Conservation (phyloP, 2,329 filamentous ascomycete genomes). For the Emericellopsis atlantica region DNA sequence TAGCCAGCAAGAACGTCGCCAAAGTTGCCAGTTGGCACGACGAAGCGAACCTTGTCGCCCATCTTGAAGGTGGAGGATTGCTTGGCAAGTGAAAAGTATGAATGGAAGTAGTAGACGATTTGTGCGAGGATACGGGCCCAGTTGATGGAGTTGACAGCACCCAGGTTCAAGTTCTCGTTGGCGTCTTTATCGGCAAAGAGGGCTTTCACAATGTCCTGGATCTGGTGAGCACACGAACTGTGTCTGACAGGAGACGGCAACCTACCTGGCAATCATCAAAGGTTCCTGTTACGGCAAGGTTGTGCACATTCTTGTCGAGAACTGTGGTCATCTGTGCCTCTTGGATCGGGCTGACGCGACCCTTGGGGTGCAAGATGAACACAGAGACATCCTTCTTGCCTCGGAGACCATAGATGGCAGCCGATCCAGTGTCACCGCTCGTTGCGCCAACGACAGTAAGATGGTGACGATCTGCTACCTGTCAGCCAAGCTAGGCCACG, state of each 20-base stretch:
- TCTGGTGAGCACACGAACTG: not conserved
- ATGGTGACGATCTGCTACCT: conserved; percentile 51
- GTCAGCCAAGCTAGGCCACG: not conserved
- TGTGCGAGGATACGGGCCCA: conserved; percentile 91
- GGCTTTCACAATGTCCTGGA: conserved; percentile 78
- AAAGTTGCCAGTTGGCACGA: conserved; percentile 94
- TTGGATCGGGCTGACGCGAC: conserved; percentile 81
- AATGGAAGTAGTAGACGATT: conserved; percentile 93
- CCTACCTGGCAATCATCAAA: conserved; percentile 88
- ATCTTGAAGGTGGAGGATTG: conserved; percentile 44
- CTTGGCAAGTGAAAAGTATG: conserved; percentile 72
- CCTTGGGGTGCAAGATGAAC: conserved; percentile 88
- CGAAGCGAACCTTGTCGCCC: conserved; percentile 64
- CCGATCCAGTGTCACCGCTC: conserved; percentile 81
- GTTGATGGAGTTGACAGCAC: conserved; percentile 94
- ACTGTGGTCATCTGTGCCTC: conserved; percentile 97
- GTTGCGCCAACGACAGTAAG: conserved; percentile 80
- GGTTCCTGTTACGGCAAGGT: conserved; percentile 76
- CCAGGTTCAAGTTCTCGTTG: conserved; percentile 73
- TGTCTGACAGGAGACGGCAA: not conserved
- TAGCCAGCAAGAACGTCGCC: conserved; percentile 89
- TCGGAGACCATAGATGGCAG: conserved; percentile 86
- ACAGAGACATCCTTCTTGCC: conserved; percentile 96
- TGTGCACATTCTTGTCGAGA: conserved; percentile 83
- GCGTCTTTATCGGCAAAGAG: conserved; percentile 78